phyloP scores from a whole-genome alignment of 306 rosid species.

The Crataegus laevigata region DNA sequence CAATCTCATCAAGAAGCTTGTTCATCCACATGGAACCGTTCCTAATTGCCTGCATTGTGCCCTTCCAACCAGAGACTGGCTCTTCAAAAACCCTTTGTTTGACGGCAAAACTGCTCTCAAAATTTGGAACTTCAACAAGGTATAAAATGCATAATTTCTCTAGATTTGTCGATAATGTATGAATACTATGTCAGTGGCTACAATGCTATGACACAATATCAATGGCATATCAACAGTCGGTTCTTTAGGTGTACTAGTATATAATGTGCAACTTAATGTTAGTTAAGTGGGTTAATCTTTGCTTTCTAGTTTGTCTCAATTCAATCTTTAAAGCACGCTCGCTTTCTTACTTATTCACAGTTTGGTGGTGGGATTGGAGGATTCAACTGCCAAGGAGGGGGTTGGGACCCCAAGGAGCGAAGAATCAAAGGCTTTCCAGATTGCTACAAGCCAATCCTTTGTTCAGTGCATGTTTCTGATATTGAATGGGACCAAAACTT shows the following conservation, averaged over 20 bases:
- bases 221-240: no score
- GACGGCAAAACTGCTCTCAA: conserved; percentile 62
- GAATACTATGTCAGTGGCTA: no score
- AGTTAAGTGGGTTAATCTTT: no score
- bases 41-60: conserved; percentile 67
- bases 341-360: conserved; percentile 22
- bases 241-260: no score
- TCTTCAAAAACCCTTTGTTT: conserved; percentile 68
- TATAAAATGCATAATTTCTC: conserved; percentile 1
- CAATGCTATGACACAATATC: no score
- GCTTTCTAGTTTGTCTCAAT: no score
- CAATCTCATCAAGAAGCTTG: conserved; percentile 66
- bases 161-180: no score
- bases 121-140: conserved; percentile 87
- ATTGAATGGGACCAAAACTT: conserved; percentile 74
- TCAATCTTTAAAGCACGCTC: no score
- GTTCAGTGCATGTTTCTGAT: conserved; percentile 54
- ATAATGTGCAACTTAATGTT: no score
- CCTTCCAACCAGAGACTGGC: conserved; percentile 85
- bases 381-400: conserved; percentile 88
- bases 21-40: conserved; percentile 65
- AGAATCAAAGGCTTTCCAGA: conserved; percentile 52
- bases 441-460: conserved; percentile 51
- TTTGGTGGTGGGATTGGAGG: conserved; percentile 82
- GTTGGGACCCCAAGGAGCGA: conserved; percentile 68